phyloP scores from a whole-genome alignment of 2,329 filamentous ascomycete genomes.

The Colletotrichum plurivorum region DNA sequence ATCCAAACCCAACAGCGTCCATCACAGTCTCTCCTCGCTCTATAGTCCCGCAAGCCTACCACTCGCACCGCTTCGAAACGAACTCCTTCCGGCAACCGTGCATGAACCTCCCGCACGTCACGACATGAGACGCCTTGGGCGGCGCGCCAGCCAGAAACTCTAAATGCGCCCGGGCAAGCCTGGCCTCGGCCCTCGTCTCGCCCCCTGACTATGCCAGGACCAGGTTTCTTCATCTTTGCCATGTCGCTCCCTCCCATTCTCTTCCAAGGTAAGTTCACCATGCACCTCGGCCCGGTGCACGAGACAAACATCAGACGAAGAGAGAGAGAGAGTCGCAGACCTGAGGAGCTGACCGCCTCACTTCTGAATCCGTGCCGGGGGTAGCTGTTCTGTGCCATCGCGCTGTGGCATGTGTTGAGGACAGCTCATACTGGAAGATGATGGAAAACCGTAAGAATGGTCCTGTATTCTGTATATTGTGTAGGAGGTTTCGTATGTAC shows the following conservation, averaged over 20 bases:
- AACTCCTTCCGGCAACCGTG: not conserved
- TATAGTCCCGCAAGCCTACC: not conserved
- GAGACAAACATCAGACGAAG: not conserved
- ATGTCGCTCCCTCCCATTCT: not conserved
- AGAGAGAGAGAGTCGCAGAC: not conserved
- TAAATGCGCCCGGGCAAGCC: not conserved
- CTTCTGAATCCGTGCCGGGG: too few relatives aligned
- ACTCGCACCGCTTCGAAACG: constrained; percentile 2
- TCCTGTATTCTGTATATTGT: too few relatives aligned
- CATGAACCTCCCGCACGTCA: constrained; percentile 26
- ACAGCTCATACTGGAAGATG: too few relatives aligned
- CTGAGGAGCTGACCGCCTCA: not conserved
- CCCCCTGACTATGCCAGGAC: too few relatives aligned
- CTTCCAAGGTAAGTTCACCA: not conserved
- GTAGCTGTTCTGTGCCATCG: too few relatives aligned
- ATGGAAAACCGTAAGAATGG: too few relatives aligned
- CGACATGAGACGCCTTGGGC: constrained; percentile 13
- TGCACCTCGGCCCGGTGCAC: not conserved
- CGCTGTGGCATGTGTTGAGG: too few relatives aligned
- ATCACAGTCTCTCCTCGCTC: not conserved
- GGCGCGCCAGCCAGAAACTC: constrained; percentile 1
- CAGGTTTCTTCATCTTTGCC: too few relatives aligned
- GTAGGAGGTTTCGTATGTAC: too few relatives aligned
- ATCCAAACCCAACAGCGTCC: not conserved
- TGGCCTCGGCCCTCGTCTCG: too few relatives aligned